Percentiles rank a stretch among this genome's conserved stretches.
Evolutionary conservation across 352 stramenopile species (phyloP).

Genomic region (Globisporangium cystogenes): DNA sequence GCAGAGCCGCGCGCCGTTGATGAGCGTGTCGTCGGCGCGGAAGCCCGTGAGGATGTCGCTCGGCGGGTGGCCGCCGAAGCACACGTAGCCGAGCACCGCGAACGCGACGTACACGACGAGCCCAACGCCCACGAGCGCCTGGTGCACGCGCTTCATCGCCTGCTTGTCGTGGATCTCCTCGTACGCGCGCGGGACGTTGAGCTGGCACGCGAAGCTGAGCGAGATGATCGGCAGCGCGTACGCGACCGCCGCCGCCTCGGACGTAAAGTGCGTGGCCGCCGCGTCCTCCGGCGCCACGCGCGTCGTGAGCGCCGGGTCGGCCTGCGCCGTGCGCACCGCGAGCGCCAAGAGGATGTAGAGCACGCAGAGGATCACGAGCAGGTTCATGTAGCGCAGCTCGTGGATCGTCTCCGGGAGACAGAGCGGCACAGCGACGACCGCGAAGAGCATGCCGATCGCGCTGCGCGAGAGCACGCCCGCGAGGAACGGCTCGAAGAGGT

Average conservation of each 20-base stretch:
- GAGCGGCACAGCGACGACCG: conserved; percentile 60
- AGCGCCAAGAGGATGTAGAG: conserved; percentile 78
- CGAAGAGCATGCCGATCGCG: conserved; percentile 59
- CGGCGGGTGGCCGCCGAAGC: conserved; percentile 77
- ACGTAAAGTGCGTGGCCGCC: conserved; percentile 44
- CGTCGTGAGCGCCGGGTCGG: conserved; percentile 34
- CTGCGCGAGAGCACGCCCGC: conserved; percentile 43
- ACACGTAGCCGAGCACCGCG: conserved; percentile 66
- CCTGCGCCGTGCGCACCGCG: conserved; percentile 32
- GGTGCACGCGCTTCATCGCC: conserved; percentile 61
- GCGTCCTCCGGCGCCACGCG: conserved; percentile 32
- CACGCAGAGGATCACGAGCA: conserved; percentile 71
- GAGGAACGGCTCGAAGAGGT: conserved; percentile 79
- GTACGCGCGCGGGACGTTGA: conserved; percentile 80
- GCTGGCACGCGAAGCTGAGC: conserved; percentile 74
- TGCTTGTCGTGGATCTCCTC: conserved; percentile 70
- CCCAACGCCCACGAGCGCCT: conserved; percentile 47
- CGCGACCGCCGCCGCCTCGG: conserved; percentile 48
- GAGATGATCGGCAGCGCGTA: conserved; percentile 79
- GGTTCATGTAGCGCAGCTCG: conserved; percentile 75
- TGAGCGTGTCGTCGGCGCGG: conserved; percentile 51
- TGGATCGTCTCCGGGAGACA: conserved; percentile 82
- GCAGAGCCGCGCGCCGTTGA: conserved; percentile 72
- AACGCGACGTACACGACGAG: conserved; percentile 61
- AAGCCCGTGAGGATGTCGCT: conserved; percentile 83